Evolutionary conservation across 148 eudicot species (phyloP), one percentile per base, ranked within the genome.

Genomic region (Suaeda aralocaspica): DNA sequence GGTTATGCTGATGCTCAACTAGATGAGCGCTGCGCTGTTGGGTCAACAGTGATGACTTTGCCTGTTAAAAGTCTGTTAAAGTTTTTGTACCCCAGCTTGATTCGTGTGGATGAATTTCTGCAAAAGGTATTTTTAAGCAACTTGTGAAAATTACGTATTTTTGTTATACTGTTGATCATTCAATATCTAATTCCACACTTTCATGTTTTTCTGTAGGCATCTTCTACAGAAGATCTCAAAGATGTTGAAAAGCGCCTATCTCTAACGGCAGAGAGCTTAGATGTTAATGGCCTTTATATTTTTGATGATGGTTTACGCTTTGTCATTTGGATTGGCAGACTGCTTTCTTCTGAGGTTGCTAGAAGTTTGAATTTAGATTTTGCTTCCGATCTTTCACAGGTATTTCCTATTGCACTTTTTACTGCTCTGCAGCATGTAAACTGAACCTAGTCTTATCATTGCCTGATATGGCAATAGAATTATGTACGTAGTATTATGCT

Each of bases 11-110:
- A 94, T 83, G 97, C 69, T 48, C 91, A 78, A 77, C 84, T 91
- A 59, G 99, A 94, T 84, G 99, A 91, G 67, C 97, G 97, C 11
- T 91, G 99, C 83, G 97, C 97, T 33, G 90, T 84, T 75, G 99
- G 97, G 58, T 88, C 82, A 64, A 89, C 90, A 76, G 84, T 94
- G 86, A 91, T 91, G 99, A 84, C 90, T 82, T 83, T 91, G 78
- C 97, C 99, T 60, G 91, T 87, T 71, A 87, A 82, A 79, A 81
- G 69, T 70, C 77, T 94, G 80, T 82, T 94, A 77, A 94, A 87
- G 74, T 83, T 91, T 74, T 69, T 94, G 50, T 91, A 91, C 80
- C 99, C 99, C 73, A 83, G 81, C 76, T 84, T 94, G 72, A 74
- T 85, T 65, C 91, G 99, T 30, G 66, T 89, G 68, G 99, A 94